These are phyloP conservation scores for Helotiales sp. DNA, from an alignment of 2,329 filamentous ascomycete genomes.

Conservation along the genomic window DNA sequence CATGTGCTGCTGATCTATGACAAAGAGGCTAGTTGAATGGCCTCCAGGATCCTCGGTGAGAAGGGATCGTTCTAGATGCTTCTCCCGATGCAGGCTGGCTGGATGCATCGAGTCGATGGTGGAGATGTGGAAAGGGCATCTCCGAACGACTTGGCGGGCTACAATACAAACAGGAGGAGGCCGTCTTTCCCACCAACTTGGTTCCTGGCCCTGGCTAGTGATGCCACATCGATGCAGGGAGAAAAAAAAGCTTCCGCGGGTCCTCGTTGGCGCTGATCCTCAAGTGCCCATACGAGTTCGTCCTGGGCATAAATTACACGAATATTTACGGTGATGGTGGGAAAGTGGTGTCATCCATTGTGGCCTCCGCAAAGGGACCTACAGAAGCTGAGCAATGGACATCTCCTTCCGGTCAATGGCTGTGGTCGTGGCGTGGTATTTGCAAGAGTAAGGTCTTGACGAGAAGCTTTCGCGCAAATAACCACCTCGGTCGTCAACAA, in stretches of 20 bases:
- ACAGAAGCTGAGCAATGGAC: neutral
- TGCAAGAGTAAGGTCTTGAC: neutral
- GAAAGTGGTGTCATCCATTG: neutral
- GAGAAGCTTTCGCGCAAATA: neutral
- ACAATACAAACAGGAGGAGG: neutral
- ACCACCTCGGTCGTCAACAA: neutral
- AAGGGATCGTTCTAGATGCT: neutral
- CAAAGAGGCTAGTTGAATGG: neutral
- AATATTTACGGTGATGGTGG: neutral
- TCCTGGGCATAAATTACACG: neutral
- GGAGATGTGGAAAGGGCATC: neutral
- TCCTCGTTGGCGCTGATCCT: neutral
- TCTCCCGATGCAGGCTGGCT: neutral
- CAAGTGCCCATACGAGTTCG: neutral
- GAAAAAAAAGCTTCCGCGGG: neutral
- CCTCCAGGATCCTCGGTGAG: neutral
- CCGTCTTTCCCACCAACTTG: neutral
- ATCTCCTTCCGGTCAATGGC: neutral
- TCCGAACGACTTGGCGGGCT: neutral
- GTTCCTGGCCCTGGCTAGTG: neutral
- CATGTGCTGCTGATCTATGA: neutral
- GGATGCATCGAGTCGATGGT: neutral
- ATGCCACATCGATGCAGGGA: neutral
- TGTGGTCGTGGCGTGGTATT: neutral
- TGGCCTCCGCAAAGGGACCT: neutral